These are phyloP conservation scores for Globisporangium carolinianum DNA, from an alignment of 352 stramenopile genomes.

Conservation along the genomic window DNA sequence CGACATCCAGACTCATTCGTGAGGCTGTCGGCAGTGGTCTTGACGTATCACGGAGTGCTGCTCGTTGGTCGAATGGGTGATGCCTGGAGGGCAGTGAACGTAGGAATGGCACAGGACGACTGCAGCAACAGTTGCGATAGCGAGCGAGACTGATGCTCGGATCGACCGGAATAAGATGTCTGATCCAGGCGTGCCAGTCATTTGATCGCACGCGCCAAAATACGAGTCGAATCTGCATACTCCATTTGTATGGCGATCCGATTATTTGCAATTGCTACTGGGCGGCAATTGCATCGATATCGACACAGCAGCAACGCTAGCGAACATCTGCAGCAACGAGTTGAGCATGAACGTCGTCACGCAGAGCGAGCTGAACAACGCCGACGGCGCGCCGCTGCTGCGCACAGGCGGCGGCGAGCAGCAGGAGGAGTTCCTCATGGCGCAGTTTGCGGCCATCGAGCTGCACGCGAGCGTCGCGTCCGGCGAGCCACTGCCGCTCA, in stretches of 20 bases:
- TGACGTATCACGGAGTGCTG: conserved; percentile 27
- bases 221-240: no score
- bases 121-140: background rate
- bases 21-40: conserved; percentile 21
- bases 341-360: conserved; percentile 50
- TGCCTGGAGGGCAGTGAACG: no score
- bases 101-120: conserved; percentile 18
- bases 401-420: conserved; percentile 30
- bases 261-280: no score
- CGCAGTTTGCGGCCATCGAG: conserved; percentile 36
- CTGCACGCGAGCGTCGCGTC: conserved; percentile 20
- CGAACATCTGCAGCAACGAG: no score
- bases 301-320: no score
- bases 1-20: background rate
- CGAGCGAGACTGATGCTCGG: no score
- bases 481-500: conserved; percentile 19
- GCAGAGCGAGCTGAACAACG: conserved; percentile 24
- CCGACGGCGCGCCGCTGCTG: conserved; percentile 43
- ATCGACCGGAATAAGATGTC: no score
- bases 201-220: no score
- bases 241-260: no score
- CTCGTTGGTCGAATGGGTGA: conserved; percentile 3
- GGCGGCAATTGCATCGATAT: no score
- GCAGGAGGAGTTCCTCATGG: conserved; percentile 60
- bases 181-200: no score